A percentile compares a stretch with the other conserved stretches of the same genome.
These are phyloP conservation scores for Psilocybe tampanensis DNA, from an alignment of 768 basidiomycete genomes.

Conservation along the genomic window DNA sequence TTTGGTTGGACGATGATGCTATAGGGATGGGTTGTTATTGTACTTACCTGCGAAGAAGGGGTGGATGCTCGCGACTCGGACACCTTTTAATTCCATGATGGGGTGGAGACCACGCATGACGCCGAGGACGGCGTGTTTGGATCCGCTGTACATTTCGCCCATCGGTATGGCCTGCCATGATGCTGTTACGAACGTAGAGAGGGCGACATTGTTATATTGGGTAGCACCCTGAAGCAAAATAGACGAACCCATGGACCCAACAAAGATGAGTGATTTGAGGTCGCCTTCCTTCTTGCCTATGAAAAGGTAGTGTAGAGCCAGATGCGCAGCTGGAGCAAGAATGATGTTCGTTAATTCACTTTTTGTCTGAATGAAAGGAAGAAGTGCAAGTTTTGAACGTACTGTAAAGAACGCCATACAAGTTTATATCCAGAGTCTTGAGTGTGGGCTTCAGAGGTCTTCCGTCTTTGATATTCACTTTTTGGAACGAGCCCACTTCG, in stretches of 20 bases:
- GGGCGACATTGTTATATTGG: not conserved
- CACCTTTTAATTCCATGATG: constrained; percentile 33
- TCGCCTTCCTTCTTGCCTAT: constrained; percentile 35
- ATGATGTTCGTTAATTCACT: too few relatives aligned
- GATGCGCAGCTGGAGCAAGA: constrained; percentile 41
- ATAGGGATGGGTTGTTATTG: constrained; percentile 1
- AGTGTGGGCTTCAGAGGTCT: constrained; percentile 44
- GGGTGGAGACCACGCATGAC: constrained; percentile 50
- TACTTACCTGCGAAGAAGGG: constrained; percentile 55
- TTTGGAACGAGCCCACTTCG: constrained; percentile 35
- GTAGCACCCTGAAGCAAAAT: not conserved
- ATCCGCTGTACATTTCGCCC: constrained; percentile 48
- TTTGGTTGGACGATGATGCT: too few relatives aligned
- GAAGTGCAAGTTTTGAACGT: too few relatives aligned
- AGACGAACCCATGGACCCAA: constrained; percentile 55
- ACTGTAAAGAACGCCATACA: constrained; percentile 52
- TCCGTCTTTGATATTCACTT: constrained; percentile 35
- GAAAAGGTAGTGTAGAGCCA: constrained; percentile 53
- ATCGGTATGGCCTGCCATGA: constrained; percentile 50
- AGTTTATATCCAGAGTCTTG: constrained; percentile 49
- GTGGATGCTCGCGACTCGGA: constrained; percentile 49
- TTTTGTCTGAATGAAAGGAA: too few relatives aligned
- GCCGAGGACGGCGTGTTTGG: constrained; percentile 58
- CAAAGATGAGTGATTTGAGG: constrained; percentile 52
- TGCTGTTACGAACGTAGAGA: constrained; percentile 30